phyloP scores from a whole-genome alignment of 495 filamentous ascomycete species.

The Aspergillus sclerotiicarbonarius region DNA sequence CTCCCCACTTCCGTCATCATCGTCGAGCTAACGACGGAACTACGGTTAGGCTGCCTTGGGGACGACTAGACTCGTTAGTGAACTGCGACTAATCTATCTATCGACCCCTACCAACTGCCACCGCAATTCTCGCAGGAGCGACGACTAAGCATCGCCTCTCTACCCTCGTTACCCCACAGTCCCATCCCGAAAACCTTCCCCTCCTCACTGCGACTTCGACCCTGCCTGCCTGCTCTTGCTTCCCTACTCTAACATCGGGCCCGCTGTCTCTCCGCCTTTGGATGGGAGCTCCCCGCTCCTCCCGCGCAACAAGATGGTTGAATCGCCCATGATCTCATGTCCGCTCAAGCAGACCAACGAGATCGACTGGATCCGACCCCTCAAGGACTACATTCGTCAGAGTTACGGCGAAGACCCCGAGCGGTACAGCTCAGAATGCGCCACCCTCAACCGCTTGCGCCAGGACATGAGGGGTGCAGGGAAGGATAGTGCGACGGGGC shows the following conservation, averaged over 20 bases:
- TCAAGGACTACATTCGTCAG: conserved; percentile 90
- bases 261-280: conserved; percentile 20
- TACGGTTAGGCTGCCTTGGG: background rate
- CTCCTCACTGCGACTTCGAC: background rate
- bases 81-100: conserved; percentile 1
- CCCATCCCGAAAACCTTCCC: conserved; percentile 1
- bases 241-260: background rate
- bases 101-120: conserved; percentile 5
- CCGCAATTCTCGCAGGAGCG: background rate
- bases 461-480: conserved; percentile 99
- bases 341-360: conserved; percentile 98
- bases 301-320: conserved; percentile 55
- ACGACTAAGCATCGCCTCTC: background rate
- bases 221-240: conserved; percentile 5
- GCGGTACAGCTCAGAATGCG: conserved; percentile 89
- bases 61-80: background rate
- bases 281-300: conserved; percentile 47
- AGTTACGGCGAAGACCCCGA: conserved; percentile 97
- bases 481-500: conserved; percentile 90
- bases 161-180: conserved; percentile 5
- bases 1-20: background rate
- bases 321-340: conserved; percentile 88
- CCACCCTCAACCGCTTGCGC: conserved; percentile 90
- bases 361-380: conserved; percentile 94
- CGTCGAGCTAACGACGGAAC: background rate